Conservation (phyloP, 352 stramenopile species). For the Pelagophyceae sp. region DNA sequence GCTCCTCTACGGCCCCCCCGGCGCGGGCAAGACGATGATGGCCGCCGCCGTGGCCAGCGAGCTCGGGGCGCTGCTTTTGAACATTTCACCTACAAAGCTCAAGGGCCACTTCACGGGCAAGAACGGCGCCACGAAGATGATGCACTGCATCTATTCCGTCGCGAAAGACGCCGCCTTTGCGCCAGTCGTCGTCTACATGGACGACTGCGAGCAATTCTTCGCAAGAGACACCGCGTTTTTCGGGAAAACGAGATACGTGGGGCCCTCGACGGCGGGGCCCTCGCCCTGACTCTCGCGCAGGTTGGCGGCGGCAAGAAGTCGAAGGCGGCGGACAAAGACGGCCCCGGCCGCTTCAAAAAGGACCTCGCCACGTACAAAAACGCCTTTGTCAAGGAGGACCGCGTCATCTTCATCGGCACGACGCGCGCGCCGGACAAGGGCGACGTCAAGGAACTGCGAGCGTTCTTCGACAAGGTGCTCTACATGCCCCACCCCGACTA, state of each 20-base stretch:
- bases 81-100: conserved; percentile 70
- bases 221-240: conserved; percentile 34
- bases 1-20: conserved; percentile 78
- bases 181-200: conserved; percentile 84
- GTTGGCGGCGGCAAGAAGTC: conserved; percentile 59
- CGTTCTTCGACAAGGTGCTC: conserved; percentile 84
- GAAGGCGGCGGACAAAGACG: conserved; percentile 58
- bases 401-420: conserved; percentile 76
- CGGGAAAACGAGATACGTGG: conserved; percentile 30
- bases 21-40: conserved; percentile 81
- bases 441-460: conserved; percentile 66
- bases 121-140: conserved; percentile 72
- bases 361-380: conserved; percentile 84
- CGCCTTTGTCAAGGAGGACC: conserved; percentile 63
- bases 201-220: conserved; percentile 80
- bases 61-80: conserved; percentile 75
- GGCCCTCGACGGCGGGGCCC: neutral
- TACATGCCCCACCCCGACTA: conserved; percentile 83
- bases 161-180: conserved; percentile 67
- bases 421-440: conserved; percentile 64
- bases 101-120: conserved; percentile 74
- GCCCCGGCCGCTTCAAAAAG: conserved; percentile 76
- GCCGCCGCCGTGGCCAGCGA: conserved; percentile 76
- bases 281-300: too few relatives aligned
- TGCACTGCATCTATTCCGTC: conserved; percentile 86